phyloP scores from a whole-genome alignment of 2,329 filamentous ascomycete species.

The Teratosphaeria destructans region DNA sequence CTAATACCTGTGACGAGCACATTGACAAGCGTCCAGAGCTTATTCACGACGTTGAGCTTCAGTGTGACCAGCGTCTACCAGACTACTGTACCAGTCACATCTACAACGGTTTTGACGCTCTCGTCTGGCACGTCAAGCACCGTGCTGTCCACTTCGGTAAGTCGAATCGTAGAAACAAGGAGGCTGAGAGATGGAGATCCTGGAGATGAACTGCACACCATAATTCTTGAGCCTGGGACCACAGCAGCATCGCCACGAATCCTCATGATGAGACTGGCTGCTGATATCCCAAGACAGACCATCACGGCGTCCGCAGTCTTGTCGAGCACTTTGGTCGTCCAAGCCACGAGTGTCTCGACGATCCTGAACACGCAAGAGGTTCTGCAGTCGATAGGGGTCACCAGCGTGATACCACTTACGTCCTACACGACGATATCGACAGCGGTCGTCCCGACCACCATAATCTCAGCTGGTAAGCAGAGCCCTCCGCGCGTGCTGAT shows the following conservation, averaged over 20 bases:
- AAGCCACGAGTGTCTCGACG: not conserved
- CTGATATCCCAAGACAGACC: not conserved
- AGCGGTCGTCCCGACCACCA: not conserved
- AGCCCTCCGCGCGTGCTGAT: not conserved
- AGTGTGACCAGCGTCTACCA: not conserved
- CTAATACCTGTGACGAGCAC: not conserved
- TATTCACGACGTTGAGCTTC: not conserved
- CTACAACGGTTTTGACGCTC: not conserved
- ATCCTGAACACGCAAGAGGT: not conserved
- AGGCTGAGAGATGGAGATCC: not conserved
- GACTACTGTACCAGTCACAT: constrained; percentile 1
- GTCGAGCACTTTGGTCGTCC: not conserved
- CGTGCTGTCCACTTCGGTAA: not conserved
- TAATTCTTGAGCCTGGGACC: too few species aligned
- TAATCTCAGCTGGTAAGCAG: not conserved
- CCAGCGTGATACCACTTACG: not conserved
- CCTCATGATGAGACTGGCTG: not conserved
- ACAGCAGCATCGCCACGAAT: too few species aligned
- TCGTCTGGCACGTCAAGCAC: not conserved
- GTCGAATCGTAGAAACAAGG: not conserved
- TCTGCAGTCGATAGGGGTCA: not conserved
- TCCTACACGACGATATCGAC: not conserved
- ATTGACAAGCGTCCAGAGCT: not conserved
- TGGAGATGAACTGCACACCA: not conserved
- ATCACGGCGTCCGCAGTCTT: not conserved